These are phyloP conservation scores for Conticribra guillardii DNA, from an alignment of 108 stramenopile species.

Conservation along the genomic window DNA sequence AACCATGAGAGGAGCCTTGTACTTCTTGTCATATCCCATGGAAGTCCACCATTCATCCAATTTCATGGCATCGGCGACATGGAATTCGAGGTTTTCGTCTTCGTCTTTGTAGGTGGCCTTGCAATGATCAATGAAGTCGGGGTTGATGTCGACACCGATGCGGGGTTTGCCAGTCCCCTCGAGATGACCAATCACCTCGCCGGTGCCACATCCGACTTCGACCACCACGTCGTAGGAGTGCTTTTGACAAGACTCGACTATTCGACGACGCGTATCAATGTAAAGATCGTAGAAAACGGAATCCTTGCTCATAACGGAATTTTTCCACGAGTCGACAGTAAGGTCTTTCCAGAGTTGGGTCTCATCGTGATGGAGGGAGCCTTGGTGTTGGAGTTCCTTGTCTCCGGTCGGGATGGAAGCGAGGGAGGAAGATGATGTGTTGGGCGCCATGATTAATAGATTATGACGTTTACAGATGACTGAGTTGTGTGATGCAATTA, in stretches of 20 bases:
- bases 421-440: neutral
- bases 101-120: neutral
- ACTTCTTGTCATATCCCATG: constrained; percentile 37
- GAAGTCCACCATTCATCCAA: constrained; percentile 50
- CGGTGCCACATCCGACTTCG: constrained; percentile 59
- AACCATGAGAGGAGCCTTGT: constrained; percentile 45
- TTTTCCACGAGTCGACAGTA: constrained; percentile 38
- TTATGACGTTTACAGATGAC: too few relatives aligned
- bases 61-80: constrained; percentile 44
- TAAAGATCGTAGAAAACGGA: constrained; percentile 51
- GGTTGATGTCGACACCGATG: constrained; percentile 54
- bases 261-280: constrained; percentile 36
- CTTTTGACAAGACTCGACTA: constrained; percentile 35
- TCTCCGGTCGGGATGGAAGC: neutral
- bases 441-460: constrained; percentile 23
- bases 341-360: constrained; percentile 27
- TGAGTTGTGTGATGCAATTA: too few relatives aligned
- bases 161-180: constrained; percentile 24
- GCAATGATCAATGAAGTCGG: constrained; percentile 41
- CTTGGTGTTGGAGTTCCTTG: neutral
- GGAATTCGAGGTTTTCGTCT: constrained; percentile 16
- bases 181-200: constrained; percentile 51
- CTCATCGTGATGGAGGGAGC: constrained; percentile 19
- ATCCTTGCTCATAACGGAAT: constrained; percentile 27
- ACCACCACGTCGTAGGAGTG: constrained; percentile 47